These are phyloP conservation scores for Komagataea norvegica DNA, from an alignment of 1,139 yeast species.

Conservation along the genomic window DNA sequence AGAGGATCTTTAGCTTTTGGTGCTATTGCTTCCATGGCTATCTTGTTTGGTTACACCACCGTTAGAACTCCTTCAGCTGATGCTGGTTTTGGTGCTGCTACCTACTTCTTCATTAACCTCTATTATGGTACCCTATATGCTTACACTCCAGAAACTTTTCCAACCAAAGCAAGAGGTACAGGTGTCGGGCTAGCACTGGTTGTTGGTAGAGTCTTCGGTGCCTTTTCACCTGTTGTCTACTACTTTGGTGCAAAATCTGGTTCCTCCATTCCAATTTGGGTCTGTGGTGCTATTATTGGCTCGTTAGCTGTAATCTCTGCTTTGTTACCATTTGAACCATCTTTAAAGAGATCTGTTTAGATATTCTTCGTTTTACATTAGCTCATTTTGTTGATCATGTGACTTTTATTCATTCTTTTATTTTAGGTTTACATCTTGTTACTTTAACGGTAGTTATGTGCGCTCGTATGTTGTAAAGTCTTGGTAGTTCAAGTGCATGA, in stretches of 20 bases:
- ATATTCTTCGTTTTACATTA: neutral
- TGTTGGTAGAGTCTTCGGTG: slow-evolving; percentile 39
- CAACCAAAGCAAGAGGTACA: slow-evolving; percentile 48
- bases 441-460: too few relatives aligned
- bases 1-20: slow-evolving; percentile 54
- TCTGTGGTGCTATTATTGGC: slow-evolving; percentile 54
- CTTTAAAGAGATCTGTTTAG: slow-evolving; percentile 25
- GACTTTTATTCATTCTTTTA: too few relatives aligned
- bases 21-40: slow-evolving; percentile 47
- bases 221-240: slow-evolving; percentile 46
- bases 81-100: slow-evolving; percentile 49
- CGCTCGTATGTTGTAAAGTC: too few relatives aligned
- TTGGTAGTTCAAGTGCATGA: too few relatives aligned
- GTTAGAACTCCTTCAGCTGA: slow-evolving; percentile 47
- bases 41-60: slow-evolving; percentile 53
- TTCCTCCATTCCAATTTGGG: slow-evolving; percentile 50
- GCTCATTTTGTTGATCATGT: too few relatives aligned
- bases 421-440: too few relatives aligned
- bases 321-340: slow-evolving; percentile 47
- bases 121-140: slow-evolving; percentile 50
- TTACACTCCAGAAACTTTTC: slow-evolving; percentile 50
- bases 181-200: slow-evolving; percentile 45
- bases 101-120: slow-evolving; percentile 46
- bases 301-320: slow-evolving; percentile 38
- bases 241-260: slow-evolving; percentile 41